phyloP scores from a whole-genome alignment of 208 protist genomes.

The Trypanosoma rangeli region DNA sequence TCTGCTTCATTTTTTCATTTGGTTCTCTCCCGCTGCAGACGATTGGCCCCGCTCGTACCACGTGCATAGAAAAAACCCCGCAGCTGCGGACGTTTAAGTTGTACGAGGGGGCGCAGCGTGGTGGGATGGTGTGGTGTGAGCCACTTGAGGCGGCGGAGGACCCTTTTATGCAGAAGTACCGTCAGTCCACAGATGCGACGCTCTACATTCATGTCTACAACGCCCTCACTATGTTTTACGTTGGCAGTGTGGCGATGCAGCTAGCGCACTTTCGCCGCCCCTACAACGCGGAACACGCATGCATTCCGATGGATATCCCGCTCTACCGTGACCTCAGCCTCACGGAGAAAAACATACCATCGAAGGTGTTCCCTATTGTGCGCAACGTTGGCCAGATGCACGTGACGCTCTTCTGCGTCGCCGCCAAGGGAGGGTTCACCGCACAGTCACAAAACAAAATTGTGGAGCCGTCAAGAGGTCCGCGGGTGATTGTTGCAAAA shows the following conservation, averaged over 20 bases:
- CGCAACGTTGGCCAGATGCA: conserved; percentile 81
- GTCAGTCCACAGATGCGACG: conserved; percentile 37
- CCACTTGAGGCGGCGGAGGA: conserved; percentile 51
- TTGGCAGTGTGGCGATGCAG: conserved; percentile 56
- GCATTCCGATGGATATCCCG: conserved; percentile 61
- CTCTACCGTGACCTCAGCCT: conserved; percentile 78
- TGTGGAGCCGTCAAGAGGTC: conserved; percentile 21
- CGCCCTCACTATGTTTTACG: conserved; percentile 90
- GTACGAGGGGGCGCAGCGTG: conserved; percentile 39
- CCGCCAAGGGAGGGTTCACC: conserved; percentile 21
- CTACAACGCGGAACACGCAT: conserved; percentile 52
- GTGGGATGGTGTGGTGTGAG: conserved; percentile 85
- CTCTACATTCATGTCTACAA: conserved; percentile 88
- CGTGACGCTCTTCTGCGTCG: conserved; percentile 82
- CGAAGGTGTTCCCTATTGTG: conserved; percentile 70
- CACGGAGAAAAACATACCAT: conserved; percentile 63
- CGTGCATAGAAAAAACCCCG: conserved; percentile 51
- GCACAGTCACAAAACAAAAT: conserved; percentile 6
- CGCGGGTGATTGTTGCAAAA: conserved; percentile 70
- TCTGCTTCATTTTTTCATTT: conserved; percentile 88
- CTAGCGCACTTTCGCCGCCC: conserved; percentile 75
- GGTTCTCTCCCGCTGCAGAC: conserved; percentile 79
- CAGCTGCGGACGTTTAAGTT: conserved; percentile 53
- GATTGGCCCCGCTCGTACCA: conserved; percentile 57
- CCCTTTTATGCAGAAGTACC: conserved; percentile 61